These are phyloP conservation scores for Brasilioporus rufonigricans DNA, from an alignment of 768 basidiomycete species.

Conservation along the genomic window DNA sequence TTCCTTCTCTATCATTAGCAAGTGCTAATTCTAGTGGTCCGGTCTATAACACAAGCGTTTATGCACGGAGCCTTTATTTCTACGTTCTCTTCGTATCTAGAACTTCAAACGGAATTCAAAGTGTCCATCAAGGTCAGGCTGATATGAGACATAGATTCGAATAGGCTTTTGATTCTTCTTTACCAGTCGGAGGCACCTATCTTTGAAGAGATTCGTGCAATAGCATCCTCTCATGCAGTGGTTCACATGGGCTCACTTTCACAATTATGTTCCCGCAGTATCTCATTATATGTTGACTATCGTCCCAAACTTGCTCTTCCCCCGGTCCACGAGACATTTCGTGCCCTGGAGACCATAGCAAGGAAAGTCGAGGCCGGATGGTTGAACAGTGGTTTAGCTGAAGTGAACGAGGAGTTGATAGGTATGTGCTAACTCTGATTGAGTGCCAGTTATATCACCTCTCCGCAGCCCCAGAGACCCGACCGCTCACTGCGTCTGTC, in stretches of 20 bases:
- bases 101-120: constrained; percentile 19
- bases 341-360: constrained; percentile 35
- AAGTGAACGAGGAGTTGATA: constrained; percentile 19
- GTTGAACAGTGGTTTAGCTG: constrained; percentile 38
- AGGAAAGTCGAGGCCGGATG: constrained; percentile 48
- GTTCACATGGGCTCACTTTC: constrained; percentile 39
- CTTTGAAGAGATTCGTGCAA: constrained; percentile 31
- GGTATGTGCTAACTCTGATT: constrained; percentile 34
- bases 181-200: constrained; percentile 34
- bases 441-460: constrained; percentile 2
- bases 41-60: constrained; percentile 56
- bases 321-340: constrained; percentile 28
- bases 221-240: constrained; percentile 38
- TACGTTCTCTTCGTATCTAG: constrained; percentile 36
- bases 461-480: constrained; percentile 41
- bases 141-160: neutral
- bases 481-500: constrained; percentile 44
- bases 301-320: constrained; percentile 30
- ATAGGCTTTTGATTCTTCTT: constrained; percentile 3
- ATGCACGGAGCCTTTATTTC: constrained; percentile 54
- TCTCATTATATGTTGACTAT: constrained; percentile 36
- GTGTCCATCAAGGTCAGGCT: constrained; percentile 18
- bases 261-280: constrained; percentile 35
- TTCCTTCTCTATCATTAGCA: constrained; percentile 4
- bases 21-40: constrained; percentile 36